phyloP scores from a whole-genome alignment of 2,329 filamentous ascomycete genomes.

The Exophiala sideris region DNA sequence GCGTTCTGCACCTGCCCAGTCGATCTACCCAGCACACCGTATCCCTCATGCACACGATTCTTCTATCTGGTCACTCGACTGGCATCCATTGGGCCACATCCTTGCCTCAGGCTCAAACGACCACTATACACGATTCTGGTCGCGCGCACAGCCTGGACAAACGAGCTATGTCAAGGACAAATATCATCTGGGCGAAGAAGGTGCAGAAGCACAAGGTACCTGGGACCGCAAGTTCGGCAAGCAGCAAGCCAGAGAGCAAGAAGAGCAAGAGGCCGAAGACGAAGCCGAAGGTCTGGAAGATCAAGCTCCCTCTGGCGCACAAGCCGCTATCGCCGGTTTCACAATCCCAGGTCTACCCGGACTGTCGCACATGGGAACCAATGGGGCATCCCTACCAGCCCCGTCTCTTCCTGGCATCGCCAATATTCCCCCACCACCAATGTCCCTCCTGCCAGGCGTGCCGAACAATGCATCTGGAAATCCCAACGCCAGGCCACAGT shows the following conservation, averaged over 20 bases:
- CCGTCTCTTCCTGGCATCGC: constrained; percentile 24
- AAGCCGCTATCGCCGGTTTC: constrained; percentile 24
- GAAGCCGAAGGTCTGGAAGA: constrained; percentile 90
- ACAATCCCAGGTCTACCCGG: constrained; percentile 25
- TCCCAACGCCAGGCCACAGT: not conserved
- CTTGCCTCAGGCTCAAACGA: constrained; percentile 95
- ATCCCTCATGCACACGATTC: constrained; percentile 87
- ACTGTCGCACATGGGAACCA: constrained; percentile 10
- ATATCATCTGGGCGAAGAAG: constrained; percentile 91
- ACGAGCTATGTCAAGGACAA: constrained; percentile 81
- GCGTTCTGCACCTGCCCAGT: constrained; percentile 73
- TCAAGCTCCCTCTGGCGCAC: constrained; percentile 56
- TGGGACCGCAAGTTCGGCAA: constrained; percentile 79
- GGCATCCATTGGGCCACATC: constrained; percentile 95
- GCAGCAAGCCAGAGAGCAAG: constrained; percentile 80
- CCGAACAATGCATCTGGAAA: constrained; percentile 1
- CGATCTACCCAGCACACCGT: constrained; percentile 88
- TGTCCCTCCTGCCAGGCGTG: constrained; percentile 27
- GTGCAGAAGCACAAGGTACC: constrained; percentile 91
- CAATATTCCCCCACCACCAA: constrained; percentile 12
- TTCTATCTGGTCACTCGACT: constrained; percentile 95
- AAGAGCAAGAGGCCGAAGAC: constrained; percentile 89
- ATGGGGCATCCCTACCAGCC: not conserved
- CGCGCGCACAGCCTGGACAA: constrained; percentile 75
- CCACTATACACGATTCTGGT: constrained; percentile 95